These are phyloP conservation scores for Takakia lepidozioides DNA, from an alignment of 225 moss, liverwort and hornwort genomes.

Conservation along the genomic window DNA sequence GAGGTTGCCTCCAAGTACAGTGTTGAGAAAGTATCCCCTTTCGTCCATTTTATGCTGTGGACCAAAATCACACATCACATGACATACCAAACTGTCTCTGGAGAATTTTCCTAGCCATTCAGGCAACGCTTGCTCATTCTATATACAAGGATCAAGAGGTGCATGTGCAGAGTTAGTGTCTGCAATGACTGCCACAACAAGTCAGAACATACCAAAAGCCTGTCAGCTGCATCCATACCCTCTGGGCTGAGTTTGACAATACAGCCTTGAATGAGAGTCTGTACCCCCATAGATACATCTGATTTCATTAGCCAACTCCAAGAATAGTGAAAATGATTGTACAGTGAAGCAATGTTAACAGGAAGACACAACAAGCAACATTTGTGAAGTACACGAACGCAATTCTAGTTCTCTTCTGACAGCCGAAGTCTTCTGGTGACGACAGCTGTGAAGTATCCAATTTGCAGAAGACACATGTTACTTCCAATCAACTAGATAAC, in stretches of 20 bases:
- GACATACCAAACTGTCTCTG: background rate
- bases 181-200: too few species aligned
- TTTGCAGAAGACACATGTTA: too few species aligned
- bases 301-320: background rate
- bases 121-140: background rate
- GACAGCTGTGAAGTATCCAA: too few species aligned
- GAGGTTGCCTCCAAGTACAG: slow-evolving; percentile 25
- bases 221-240: slow-evolving; percentile 44
- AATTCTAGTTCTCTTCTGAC: too few species aligned
- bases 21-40: slow-evolving; percentile 37
- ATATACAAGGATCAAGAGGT: background rate
- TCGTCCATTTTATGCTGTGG: slow-evolving; percentile 31
- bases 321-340: background rate
- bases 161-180: background rate
- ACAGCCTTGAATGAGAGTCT: slow-evolving; percentile 61
- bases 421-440: too few species aligned
- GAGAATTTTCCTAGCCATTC: background rate
- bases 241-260: slow-evolving; percentile 19
- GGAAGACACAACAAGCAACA: background rate
- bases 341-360: background rate
- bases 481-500: too few species aligned
- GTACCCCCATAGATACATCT: slow-evolving; percentile 6
- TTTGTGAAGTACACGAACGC: background rate
- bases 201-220: slow-evolving; percentile 42
- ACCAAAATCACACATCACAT: too few species aligned